Evolutionary conservation across 345 rosid genomes (phyloP), one percentile per base, ranked within the genome.

Genomic region (Gossypium rotundifolium): DNA sequence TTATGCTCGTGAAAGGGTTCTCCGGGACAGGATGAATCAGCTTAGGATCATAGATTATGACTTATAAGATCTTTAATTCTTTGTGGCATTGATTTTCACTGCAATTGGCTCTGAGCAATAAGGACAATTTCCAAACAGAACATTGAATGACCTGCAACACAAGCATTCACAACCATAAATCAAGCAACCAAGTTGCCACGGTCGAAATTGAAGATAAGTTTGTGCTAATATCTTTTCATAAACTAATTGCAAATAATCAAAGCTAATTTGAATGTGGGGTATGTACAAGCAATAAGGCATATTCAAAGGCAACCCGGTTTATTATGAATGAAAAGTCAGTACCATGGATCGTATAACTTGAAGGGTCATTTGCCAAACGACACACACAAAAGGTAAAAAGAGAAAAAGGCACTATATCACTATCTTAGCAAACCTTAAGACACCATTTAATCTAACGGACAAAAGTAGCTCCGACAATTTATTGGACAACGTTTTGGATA

Each of bases 31-130:
- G 66, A n/a, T 22, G 42, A 38, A 77, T n/a, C 67, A 55, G n/a
- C 4, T 46, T 7, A 20, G 66, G 52, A 10, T 64, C 49, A 9
- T 40, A 9, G 52, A 20, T 65, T 42, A 18, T 12, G 23, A 65
- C 52, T 20, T 10, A 38, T 9, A 23, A 33, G 33, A 23, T 25
- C 33, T 52, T 58, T 48, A 74, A 40, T 79, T 82, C 83, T 74
- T 81, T n/a, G 78, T 17, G 74, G 45, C 25, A 75, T 69, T 80
- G 80, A 82, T 77, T 79, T 85, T 93, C 76, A 91, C 87, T 17
- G 97, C 97, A 3, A 90, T 84, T 7, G 91, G 86, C 68, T 87
- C 90, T 52, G 88, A 93, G 71, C 97, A 88, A 78, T 85, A 91
- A 2, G 97, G 93, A 72, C 94, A 91, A 45, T 89, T 87, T 16